Conservation (phyloP, 2,329 filamentous ascomycete species). For the Cryphonectria radicalis region DNA sequence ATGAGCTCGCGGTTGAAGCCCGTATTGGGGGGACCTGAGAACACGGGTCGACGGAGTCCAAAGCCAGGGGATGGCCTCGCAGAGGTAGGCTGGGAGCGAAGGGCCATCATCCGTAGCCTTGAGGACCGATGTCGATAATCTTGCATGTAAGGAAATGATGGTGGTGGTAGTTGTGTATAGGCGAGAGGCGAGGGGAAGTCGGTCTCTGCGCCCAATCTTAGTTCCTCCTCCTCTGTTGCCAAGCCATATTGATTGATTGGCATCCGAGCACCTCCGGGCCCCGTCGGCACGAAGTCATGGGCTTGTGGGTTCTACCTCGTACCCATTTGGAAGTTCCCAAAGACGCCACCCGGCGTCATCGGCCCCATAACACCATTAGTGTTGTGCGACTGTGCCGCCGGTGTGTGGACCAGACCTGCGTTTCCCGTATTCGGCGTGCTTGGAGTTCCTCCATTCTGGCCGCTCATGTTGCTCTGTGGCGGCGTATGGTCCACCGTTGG, state of each 20-base stretch:
- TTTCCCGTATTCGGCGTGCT: constrained; percentile 67
- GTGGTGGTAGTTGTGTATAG: background rate
- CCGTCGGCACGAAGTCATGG: background rate
- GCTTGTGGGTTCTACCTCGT: constrained; percentile 29
- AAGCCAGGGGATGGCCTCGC: background rate
- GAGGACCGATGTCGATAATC: background rate
- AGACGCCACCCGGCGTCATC: constrained; percentile 78
- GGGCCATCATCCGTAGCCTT: background rate
- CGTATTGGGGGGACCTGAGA: background rate
- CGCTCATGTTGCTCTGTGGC: constrained; percentile 40
- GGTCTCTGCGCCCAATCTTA: background rate
- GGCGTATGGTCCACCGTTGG: constrained; percentile 46
- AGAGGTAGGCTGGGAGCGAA: background rate
- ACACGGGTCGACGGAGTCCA: background rate
- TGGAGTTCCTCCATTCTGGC: constrained; percentile 56
- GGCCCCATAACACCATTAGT: constrained; percentile 67
- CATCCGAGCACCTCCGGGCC: background rate
- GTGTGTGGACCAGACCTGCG: constrained; percentile 53
- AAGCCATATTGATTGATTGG: background rate
- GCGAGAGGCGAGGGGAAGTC: background rate
- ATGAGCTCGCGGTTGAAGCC: background rate
- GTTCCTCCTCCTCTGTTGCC: background rate
- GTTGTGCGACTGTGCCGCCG: constrained; percentile 56
- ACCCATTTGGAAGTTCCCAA: constrained; percentile 71
- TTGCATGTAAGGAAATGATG: background rate